phyloP scores from a whole-genome alignment of 768 basidiomycete genomes.

The Serendipita sp. region DNA sequence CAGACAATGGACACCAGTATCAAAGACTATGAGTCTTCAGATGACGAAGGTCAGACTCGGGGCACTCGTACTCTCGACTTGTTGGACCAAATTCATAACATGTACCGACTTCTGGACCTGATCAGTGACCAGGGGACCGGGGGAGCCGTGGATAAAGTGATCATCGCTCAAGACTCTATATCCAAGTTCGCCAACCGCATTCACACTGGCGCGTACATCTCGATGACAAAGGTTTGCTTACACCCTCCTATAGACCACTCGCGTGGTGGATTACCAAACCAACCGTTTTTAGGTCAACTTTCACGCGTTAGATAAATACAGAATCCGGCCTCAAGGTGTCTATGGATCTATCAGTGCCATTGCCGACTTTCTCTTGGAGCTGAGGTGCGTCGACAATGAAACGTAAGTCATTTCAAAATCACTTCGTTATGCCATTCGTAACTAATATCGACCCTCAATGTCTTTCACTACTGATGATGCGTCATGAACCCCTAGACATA shows the following conservation, averaged over 20 bases:
- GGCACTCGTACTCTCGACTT: conserved; percentile 2
- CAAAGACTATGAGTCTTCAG: background rate
- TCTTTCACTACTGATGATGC: too few relatives aligned
- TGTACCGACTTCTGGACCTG: conserved; percentile 40
- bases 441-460: too few relatives aligned
- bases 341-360: conserved; percentile 43
- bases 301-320: conserved; percentile 29
- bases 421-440: too few relatives aligned
- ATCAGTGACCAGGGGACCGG: conserved; percentile 31
- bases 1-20: background rate
- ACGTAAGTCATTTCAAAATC: conserved; percentile 25
- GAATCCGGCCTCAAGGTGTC: conserved; percentile 36
- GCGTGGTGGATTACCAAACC: background rate
- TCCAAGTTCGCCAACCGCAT: conserved; percentile 33
- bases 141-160: conserved; percentile 40
- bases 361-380: conserved; percentile 27
- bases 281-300: conserved; percentile 31
- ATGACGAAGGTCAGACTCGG: background rate
- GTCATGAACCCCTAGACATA: conserved; percentile 11
- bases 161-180: conserved; percentile 40
- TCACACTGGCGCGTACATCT: conserved; percentile 35
- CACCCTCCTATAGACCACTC: too few relatives aligned
- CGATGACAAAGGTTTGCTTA: conserved; percentile 28
- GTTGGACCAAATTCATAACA: conserved; percentile 23
- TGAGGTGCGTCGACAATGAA: conserved; percentile 24